Evolutionary conservation across 352 stramenopile species (phyloP), one percentile per base, ranked within the genome.

Genomic region (Nothophytophthora sp.): DNA sequence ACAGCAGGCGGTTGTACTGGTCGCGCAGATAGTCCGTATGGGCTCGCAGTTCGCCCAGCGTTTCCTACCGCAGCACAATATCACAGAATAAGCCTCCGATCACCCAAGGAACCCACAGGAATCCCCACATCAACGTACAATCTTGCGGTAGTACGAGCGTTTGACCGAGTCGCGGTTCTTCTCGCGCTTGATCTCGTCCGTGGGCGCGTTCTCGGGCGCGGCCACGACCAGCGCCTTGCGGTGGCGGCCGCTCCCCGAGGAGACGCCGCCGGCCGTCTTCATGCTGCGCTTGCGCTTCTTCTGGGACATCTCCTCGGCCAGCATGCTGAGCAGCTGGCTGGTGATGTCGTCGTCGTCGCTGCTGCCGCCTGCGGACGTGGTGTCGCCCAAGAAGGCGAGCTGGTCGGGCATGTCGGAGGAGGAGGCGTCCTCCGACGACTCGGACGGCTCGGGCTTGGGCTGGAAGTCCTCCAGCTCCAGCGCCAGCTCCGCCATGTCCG

Each of bases 81-180:
- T n/a, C n/a, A n/a, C n/a, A n/a, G n/a, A n/a, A n/a, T n/a, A n/a
- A n/a, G n/a, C n/a, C n/a, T n/a, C n/a, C n/a, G n/a, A n/a, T n/a
- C 30, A n/a, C 37, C 12, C 1, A 39, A 20, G 36, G n/a, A n/a
- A n/a, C n/a, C n/a, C n/a, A n/a, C n/a, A 48, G 2, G 20, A 6
- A 30, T 33, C 23, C 4, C 27, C 8, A 10, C 18, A 12, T 25
- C 19, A 7, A 60, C 64, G 46, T 60, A 78, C 70, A 54, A 81
- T 67, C 33, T 81, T 81, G 35, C 70, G 60, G 46, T 81, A 81
- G 55, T 78, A 81, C 41, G 67, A 78, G 39, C 70, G 70, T 29
- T 73, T 73, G 44, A 81, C 67, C 25, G 70, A 81, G 51, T 81
- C 73, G 44, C 70, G 67, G 40, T 81, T 81, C 57, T 81, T 81